phyloP scores from a whole-genome alignment of 305 asterid genomes.

The Fraxinus ornus region DNA sequence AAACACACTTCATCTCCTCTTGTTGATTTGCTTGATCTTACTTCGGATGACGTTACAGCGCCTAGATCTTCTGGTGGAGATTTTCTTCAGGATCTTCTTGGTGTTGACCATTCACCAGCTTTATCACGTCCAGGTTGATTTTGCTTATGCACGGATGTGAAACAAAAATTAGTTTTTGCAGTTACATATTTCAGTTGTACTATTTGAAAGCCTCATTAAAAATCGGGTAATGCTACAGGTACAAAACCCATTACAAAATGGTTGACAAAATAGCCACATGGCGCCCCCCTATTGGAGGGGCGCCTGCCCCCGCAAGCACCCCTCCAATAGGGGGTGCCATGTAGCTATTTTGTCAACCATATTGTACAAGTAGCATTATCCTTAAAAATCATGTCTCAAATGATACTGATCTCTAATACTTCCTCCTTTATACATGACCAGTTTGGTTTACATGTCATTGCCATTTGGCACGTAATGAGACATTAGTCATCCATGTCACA shows the following conservation, averaged over 20 bases:
- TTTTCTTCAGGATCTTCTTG: conserved; percentile 89
- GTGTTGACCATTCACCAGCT: conserved; percentile 59
- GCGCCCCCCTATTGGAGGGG: too few relatives aligned
- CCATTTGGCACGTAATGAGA: conserved; percentile 4
- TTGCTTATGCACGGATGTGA: conserved; percentile 12
- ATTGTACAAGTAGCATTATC: too few relatives aligned
- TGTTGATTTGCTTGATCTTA: conserved; percentile 82
- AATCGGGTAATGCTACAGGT: too few relatives aligned
- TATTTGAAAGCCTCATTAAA: neutral
- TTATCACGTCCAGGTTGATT: conserved; percentile 50
- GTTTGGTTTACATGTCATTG: conserved; percentile 10
- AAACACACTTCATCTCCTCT: conserved; percentile 69
- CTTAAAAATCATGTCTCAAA: neutral
- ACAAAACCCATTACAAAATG: too few relatives aligned
- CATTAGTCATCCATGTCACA: neutral
- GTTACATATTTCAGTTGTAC: conserved; percentile 2
- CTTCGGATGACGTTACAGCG: conserved; percentile 69
- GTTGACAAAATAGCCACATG: too few relatives aligned
- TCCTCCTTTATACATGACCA: neutral
- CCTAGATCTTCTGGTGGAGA: conserved; percentile 70
- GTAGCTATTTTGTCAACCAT: too few relatives aligned
- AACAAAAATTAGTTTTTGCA: conserved; percentile 5
- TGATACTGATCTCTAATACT: neutral
- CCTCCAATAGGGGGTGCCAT: too few relatives aligned
- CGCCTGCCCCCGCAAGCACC: too few relatives aligned